Percentiles rank a stretch among this genome's conserved stretches.
These are phyloP conservation scores for Claviceps sp. DNA, from an alignment of 2,329 filamentous ascomycete species.

Conservation along the genomic window DNA sequence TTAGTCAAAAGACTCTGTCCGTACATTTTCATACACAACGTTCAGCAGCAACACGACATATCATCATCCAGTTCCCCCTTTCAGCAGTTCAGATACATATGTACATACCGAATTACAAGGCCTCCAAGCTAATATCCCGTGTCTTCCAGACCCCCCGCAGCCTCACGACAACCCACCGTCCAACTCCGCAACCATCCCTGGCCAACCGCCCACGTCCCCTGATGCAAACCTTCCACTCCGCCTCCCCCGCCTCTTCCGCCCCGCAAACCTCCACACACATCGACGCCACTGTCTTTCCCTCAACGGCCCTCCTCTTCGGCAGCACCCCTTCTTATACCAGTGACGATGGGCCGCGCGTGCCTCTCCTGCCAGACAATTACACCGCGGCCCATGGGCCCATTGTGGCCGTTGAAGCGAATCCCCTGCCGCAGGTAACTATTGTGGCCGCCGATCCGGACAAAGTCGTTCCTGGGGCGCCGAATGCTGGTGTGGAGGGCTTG, in stretches of 20 bases:
- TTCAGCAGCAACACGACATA: no score
- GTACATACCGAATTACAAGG: no score
- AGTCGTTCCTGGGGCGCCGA: conserved; percentile 34
- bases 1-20: no score
- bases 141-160: conserved; percentile 20
- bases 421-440: conserved; percentile 37
- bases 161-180: conserved; percentile 34
- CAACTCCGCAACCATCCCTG: conserved; percentile 30
- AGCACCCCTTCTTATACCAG: conserved; percentile 17
- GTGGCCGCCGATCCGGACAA: conserved; percentile 42
- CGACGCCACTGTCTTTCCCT: conserved; percentile 41
- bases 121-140: no score
- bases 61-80: no score
- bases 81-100: no score
- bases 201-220: conserved; percentile 36
- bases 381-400: conserved; percentile 29
- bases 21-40: no score
- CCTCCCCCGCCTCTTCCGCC: conserved; percentile 32
- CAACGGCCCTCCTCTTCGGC: conserved; percentile 20
- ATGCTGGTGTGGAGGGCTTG: conserved; percentile 46
- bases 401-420: conserved; percentile 27
- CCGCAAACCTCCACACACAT: conserved; percentile 28
- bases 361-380: conserved; percentile 48
- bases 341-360: conserved; percentile 34
- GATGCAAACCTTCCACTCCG: conserved; percentile 49